Base-by-base conservation (phyloP, 257 asterid species). In the Solanum rostratum region DNA sequence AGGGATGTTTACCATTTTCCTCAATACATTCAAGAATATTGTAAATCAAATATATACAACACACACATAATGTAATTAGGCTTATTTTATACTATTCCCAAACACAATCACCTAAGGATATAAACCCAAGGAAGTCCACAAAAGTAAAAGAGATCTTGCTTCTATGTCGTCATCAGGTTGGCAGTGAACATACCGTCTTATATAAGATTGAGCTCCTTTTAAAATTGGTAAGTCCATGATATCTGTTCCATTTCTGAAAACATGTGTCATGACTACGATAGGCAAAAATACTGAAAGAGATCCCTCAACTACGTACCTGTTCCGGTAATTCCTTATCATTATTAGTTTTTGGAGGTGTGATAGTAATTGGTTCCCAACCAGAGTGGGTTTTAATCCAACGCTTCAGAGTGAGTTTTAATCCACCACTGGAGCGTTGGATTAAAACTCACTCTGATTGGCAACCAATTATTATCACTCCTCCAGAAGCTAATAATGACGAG, bases 281-380 rank as follows among this genome's bases (percentile, higher is more conserved):
- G 30, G 74, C 43, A 30, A 66, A 14, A 33, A 66, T 30, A 30
- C 43, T 66, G 46, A 66, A 15, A 30, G 70, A 68, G 15, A 37
- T 84, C 87, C 81, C 19, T 66, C 74, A 66, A 66, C 74, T 66
- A 66, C 46, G 46, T 66, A 16, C n/a, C 74, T 16, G 85, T 18
- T 68, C 82, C 80, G 39, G 54, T 57, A 71, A n/a, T n/a, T 80
- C 85, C 45, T n/a, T 27, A 60, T 78, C 68, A 57, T 53, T 16
- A 29, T 83, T 50, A 29, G 86, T 33, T 79, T 90, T 89, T 73
- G 68, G 81, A 37, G 90, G 83, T 62, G 83, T 49, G 10, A 90
- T 82, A 12, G 84, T 80, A 78, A 90, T 71, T 78, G 95, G 95
- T 83, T 88, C 88, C 93, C 93, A 90, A 66, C 91, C 91, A 10